These are phyloP conservation scores for Paecilomyces sp. DNA, from an alignment of 2,329 filamentous ascomycete species.

Conservation along the genomic window DNA sequence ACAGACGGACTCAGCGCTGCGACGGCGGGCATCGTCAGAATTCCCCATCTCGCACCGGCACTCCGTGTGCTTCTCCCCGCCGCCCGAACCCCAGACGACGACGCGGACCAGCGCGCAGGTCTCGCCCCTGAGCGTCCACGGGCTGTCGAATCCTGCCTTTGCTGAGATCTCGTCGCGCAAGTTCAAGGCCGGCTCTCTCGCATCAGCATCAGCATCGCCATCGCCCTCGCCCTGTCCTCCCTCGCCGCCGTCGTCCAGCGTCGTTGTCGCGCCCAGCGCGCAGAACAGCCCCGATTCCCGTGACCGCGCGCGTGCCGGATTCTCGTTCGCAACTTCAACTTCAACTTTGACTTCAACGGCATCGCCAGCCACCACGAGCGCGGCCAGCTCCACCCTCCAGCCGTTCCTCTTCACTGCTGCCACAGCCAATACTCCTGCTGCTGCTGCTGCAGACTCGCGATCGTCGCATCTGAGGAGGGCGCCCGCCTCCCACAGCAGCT, in stretches of 20 bases:
- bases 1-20: conserved; percentile 9
- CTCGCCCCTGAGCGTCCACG: conserved; percentile 13
- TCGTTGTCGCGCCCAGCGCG: neutral
- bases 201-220: neutral
- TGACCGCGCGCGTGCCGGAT: conserved; percentile 18
- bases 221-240: conserved; percentile 5
- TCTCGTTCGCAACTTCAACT: neutral
- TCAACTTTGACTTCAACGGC: conserved; percentile 14
- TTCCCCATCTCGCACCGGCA: conserved; percentile 6
- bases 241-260: neutral
- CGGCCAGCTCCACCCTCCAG: conserved; percentile 32
- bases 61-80: conserved; percentile 4
- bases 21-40: conserved; percentile 6
- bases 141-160: conserved; percentile 18
- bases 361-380: conserved; percentile 9
- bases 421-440: conserved; percentile 19
- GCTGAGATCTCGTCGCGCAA: conserved; percentile 18
- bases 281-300: conserved; percentile 18
- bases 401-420: conserved; percentile 9
- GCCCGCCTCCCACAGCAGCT: conserved; percentile 41
- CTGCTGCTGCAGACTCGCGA: conserved; percentile 33
- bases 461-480: conserved; percentile 37
- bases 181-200: conserved; percentile 7
- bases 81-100: neutral
- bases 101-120: neutral